Evolutionary conservation across 805 yeast genomes (phyloP).

Genomic region (Hanseniaspora meyeri): DNA sequence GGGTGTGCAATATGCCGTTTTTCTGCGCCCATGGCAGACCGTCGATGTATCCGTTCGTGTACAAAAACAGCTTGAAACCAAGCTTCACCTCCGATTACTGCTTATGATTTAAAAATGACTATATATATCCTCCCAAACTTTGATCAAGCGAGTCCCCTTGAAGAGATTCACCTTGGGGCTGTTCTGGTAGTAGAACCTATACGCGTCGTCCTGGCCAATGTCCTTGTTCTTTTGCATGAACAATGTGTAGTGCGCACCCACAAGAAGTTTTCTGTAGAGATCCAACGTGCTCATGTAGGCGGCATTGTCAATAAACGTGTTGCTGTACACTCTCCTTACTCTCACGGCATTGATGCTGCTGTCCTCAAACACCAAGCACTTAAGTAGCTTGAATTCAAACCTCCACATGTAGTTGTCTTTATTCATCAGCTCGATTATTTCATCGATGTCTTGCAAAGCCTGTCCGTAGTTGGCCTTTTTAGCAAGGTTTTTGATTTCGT

Average conservation of each 20-base stretch:
- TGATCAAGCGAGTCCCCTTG: background rate
- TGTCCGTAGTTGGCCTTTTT: background rate
- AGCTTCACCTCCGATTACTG: background rate
- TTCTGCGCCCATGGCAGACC: conserved; percentile 86
- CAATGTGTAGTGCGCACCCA: background rate
- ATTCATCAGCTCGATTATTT: background rate
- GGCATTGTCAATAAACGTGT: background rate
- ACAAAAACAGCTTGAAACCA: background rate
- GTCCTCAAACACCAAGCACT: background rate
- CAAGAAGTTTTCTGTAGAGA: background rate
- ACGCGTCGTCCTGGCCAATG: background rate
- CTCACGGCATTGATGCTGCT: background rate
- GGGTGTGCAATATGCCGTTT: conserved; percentile 48
- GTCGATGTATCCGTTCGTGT: conserved; percentile 42
- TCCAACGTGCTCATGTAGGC: background rate
- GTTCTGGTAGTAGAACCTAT: background rate
- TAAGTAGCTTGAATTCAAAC: conserved; percentile 1
- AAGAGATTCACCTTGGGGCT: background rate
- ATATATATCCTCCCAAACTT: background rate
- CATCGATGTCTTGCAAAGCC: background rate
- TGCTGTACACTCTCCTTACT: background rate
- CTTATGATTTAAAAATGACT: background rate
- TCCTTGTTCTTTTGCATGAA: background rate
- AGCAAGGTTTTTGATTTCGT: background rate
- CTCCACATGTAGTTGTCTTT: background rate